Evolutionary conservation across 495 filamentous ascomycete genomes (phyloP).

Genomic region (Daldinia decipiens): DNA sequence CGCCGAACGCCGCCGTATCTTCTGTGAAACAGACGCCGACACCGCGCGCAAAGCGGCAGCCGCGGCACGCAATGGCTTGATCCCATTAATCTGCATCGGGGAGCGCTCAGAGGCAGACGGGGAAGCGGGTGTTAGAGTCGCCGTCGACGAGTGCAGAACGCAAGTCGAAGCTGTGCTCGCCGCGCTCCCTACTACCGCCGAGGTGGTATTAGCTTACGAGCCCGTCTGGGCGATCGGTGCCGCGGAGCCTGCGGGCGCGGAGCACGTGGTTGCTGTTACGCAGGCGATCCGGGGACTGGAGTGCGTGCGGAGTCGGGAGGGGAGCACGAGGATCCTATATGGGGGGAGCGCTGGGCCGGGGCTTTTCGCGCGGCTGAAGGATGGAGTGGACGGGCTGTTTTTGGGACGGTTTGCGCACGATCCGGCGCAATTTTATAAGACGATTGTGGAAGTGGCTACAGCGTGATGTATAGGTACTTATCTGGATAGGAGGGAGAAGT

Average conservation of each 20-base stretch:
- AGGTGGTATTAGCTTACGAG: conserved; percentile 88
- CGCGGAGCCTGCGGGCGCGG: conserved; percentile 71
- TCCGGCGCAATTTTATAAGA: conserved; percentile 69
- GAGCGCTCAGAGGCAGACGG: conserved; percentile 62
- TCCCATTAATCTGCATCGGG: conserved; percentile 83
- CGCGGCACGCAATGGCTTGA: conserved; percentile 71
- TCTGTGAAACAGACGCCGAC: conserved; percentile 74
- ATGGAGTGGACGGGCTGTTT: conserved; percentile 83
- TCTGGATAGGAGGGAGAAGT: too few species aligned
- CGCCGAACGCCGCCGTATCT: conserved; percentile 75
- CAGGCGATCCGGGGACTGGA: conserved; percentile 64
- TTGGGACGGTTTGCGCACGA: conserved; percentile 85
- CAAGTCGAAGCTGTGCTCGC: conserved; percentile 71
- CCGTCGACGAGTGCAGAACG: conserved; percentile 69
- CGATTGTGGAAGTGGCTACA: conserved; percentile 72
- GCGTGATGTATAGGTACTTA: conserved; percentile 28
- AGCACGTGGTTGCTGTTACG: conserved; percentile 78
- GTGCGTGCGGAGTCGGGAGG: conserved; percentile 53
- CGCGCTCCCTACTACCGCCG: conserved; percentile 64
- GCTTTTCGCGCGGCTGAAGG: conserved; percentile 70
- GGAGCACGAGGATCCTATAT: conserved; percentile 74
- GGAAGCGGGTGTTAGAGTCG: conserved; percentile 60
- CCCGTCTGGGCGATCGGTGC: conserved; percentile 91
- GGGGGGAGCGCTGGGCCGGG: conserved; percentile 84
- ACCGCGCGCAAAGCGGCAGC: conserved; percentile 74